A percentile compares a stretch with the other conserved stretches of the same genome.
phyloP scores from a whole-genome alignment of 257 asterid genomes.

The Gynochthodes officinalis region DNA sequence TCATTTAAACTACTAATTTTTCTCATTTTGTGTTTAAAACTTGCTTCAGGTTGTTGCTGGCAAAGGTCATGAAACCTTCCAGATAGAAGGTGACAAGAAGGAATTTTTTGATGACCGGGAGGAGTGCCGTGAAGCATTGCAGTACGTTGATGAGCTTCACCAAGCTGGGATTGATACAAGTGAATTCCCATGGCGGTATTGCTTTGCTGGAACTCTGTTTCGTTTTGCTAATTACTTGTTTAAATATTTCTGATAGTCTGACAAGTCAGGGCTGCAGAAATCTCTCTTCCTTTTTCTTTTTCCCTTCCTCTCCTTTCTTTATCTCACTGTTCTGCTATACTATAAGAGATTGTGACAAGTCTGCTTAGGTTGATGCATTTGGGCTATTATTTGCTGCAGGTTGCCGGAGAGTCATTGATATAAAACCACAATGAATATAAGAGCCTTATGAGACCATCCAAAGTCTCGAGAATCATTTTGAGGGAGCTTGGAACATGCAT shows the following conservation, averaged over 20 bases:
- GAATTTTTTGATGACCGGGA: slow-evolving; percentile 95
- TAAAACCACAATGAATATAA: background rate
- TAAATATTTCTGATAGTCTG: background rate
- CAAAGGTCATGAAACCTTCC: slow-evolving; percentile 81
- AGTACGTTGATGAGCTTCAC: slow-evolving; percentile 97
- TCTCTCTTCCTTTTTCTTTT: background rate
- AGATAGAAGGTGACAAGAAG: slow-evolving; percentile 78
- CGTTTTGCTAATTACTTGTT: background rate
- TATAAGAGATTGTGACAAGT: background rate
- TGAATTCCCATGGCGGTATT: slow-evolving; percentile 96
- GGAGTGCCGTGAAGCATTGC: slow-evolving; percentile 94
- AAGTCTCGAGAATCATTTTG: slow-evolving; percentile 11
- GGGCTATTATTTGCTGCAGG: slow-evolving; percentile 38
- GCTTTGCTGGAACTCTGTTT: slow-evolving; percentile 7
- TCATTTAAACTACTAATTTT: background rate
- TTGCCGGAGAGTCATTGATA: slow-evolving; percentile 88
- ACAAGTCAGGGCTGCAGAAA: background rate
- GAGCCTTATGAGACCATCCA: slow-evolving; percentile 23
- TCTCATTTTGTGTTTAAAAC: slow-evolving; percentile 1
- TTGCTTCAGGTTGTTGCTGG: slow-evolving; percentile 86
- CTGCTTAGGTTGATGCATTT: background rate
- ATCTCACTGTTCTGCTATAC: background rate
- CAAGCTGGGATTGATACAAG: slow-evolving; percentile 98
- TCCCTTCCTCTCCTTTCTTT: background rate
- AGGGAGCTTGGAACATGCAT: background rate